Conservation (phyloP, 495 filamentous ascomycete genomes). For the Xylaria flabelliformis region DNA sequence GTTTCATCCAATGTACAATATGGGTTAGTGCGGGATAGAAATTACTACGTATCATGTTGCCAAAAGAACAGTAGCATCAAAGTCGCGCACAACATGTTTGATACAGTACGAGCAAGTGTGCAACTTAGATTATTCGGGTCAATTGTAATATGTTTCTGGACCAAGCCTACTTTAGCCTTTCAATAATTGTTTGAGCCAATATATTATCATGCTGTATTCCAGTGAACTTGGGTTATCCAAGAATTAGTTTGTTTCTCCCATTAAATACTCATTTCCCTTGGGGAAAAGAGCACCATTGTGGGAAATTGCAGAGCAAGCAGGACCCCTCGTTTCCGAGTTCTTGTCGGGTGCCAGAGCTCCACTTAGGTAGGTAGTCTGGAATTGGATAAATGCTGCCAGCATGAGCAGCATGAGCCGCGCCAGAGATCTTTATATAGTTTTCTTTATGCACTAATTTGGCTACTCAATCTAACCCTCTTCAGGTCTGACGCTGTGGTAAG, state of each 20-base stretch:
- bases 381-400: slow-evolving; percentile 11
- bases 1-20: slow-evolving; percentile 4
- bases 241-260: background rate
- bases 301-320: slow-evolving; percentile 22
- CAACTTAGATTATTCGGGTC: background rate
- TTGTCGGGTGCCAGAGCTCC: slow-evolving; percentile 2
- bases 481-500: slow-evolving; percentile 13
- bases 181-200: background rate
- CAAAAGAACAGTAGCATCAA: slow-evolving; percentile 1
- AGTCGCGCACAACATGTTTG: background rate
- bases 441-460: slow-evolving; percentile 21
- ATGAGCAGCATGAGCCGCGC: slow-evolving; percentile 11
- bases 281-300: background rate
- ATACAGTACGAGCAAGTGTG: background rate
- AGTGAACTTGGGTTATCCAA: background rate
- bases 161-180: background rate
- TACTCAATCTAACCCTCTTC: slow-evolving; percentile 10
- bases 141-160: background rate
- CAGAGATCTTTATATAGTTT: slow-evolving; percentile 22
- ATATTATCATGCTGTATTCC: background rate
- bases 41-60: background rate
- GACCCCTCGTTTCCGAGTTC: slow-evolving; percentile 19
- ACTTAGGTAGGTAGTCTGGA: background rate
- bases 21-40: background rate
- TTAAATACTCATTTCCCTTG: too few species aligned